Evolutionary conservation across 2,329 filamentous ascomycete genomes (phyloP).

Genomic region (Oidium heveae): DNA sequence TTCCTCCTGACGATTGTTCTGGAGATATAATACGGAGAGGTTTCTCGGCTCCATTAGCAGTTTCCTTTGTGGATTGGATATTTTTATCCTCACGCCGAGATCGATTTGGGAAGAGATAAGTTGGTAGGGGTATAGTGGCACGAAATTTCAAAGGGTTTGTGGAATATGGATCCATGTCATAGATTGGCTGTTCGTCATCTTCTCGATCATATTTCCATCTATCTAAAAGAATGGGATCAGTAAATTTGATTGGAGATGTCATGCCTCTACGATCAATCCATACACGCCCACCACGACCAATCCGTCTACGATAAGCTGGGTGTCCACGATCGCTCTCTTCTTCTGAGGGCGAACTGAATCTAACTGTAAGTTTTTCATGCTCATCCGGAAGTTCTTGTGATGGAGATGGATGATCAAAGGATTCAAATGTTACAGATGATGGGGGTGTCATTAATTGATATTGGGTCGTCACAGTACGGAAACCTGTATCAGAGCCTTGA

Average conservation of each 20-base stretch:
- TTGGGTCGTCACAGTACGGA: constrained; percentile 46
- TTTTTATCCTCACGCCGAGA: constrained; percentile 7
- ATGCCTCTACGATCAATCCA: constrained; percentile 70
- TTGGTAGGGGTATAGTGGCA: constrained; percentile 16
- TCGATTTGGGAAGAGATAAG: constrained; percentile 10
- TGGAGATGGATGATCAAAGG: constrained; percentile 14
- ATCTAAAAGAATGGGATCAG: constrained; percentile 26
- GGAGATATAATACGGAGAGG: too few species aligned
- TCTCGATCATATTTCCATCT: constrained; percentile 76
- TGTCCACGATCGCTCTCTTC: constrained; percentile 11
- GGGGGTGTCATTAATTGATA: constrained; percentile 39
- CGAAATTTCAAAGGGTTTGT: constrained; percentile 40
- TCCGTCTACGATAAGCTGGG: constrained; percentile 57
- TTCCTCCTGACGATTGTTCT: too few species aligned
- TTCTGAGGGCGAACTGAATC: constrained; percentile 10
- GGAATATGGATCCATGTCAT: constrained; percentile 60
- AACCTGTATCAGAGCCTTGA: constrained; percentile 32
- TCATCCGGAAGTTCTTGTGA: constrained; percentile 5
- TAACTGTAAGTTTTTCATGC: constrained; percentile 7
- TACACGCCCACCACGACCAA: constrained; percentile 60
- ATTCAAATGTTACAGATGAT: constrained; percentile 17
- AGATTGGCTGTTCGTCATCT: constrained; percentile 50
- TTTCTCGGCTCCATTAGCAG: too few species aligned
- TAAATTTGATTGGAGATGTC: constrained; percentile 23
- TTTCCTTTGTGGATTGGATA: too few species aligned